These are phyloP conservation scores for Kurtzmaniella natalensis DNA, from an alignment of 1,139 yeast genomes.

Conservation along the genomic window DNA sequence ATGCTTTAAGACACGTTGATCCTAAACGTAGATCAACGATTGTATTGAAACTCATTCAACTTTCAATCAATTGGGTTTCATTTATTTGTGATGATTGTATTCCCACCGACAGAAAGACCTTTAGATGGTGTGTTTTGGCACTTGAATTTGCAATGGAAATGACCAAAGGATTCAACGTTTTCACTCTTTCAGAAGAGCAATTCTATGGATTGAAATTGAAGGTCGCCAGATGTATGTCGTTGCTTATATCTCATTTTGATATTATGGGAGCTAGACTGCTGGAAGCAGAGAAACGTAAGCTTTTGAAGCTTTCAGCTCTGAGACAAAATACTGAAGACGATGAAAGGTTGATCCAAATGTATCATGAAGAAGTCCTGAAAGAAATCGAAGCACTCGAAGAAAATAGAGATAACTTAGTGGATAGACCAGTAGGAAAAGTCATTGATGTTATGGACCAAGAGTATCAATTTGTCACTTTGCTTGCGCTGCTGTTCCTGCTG, in stretches of 20 bases:
- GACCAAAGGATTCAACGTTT: slow-evolving; percentile 85
- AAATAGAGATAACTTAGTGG: slow-evolving; percentile 16
- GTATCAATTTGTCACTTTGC: slow-evolving; percentile 77
- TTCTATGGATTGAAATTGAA: slow-evolving; percentile 69
- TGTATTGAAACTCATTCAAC: slow-evolving; percentile 66
- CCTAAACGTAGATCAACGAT: slow-evolving; percentile 63
- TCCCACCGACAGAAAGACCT: slow-evolving; percentile 86
- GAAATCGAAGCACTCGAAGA: slow-evolving; percentile 61
- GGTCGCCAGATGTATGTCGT: slow-evolving; percentile 93
- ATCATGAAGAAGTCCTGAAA: slow-evolving; percentile 56
- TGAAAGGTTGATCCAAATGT: slow-evolving; percentile 50
- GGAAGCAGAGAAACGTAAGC: slow-evolving; percentile 63
- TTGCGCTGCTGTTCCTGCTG: slow-evolving; percentile 87
- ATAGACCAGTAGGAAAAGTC: slow-evolving; percentile 74
- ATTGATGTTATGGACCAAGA: slow-evolving; percentile 84
- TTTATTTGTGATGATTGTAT: slow-evolving; percentile 93
- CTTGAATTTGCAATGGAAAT: slow-evolving; percentile 94
- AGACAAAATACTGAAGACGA: slow-evolving; percentile 58
- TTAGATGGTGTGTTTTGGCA: slow-evolving; percentile 94
- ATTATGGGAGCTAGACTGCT: slow-evolving; percentile 97
- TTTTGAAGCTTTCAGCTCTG: slow-evolving; percentile 50
- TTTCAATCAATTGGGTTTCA: slow-evolving; percentile 87
- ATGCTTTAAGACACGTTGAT: slow-evolving; percentile 63
- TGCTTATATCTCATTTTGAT: slow-evolving; percentile 91
- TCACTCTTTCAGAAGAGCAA: slow-evolving; percentile 74